A percentile compares a stretch with the other conserved stretches of the same genome.
Conservation (phyloP, 495 filamentous ascomycete genomes). For the Aspergillus indologenus region DNA sequence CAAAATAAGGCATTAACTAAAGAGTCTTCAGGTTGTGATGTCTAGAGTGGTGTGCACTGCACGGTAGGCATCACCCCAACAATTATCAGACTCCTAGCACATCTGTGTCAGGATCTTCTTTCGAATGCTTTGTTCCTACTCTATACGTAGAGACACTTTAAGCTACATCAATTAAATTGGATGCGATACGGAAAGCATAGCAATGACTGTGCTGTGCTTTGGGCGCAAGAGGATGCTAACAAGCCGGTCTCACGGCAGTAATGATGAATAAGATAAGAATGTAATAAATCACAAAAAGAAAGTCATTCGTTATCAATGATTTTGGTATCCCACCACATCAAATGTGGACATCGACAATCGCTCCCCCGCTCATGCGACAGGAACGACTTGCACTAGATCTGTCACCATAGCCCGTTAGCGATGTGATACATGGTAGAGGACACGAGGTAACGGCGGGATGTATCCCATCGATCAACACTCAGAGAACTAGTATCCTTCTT, state of each 20-base stretch:
- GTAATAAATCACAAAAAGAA: neutral
- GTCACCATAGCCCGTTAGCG: slow-evolving; percentile 6
- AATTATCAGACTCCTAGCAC: too few species aligned
- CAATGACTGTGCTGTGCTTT: neutral
- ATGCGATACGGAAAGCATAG: neutral
- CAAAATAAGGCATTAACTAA: too few species aligned
- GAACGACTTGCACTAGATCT: slow-evolving; percentile 6
- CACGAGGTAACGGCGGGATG: neutral
- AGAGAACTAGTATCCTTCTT: slow-evolving; percentile 52
- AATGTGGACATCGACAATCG: neutral
- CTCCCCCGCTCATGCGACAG: neutral
- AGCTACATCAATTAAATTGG: too few species aligned
- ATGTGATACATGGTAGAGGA: slow-evolving; percentile 4
- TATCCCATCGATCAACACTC: neutral
- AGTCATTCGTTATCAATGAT: neutral
- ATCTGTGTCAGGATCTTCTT: too few species aligned
- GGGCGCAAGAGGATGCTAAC: neutral
- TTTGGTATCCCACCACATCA: neutral
- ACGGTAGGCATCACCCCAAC: too few species aligned
- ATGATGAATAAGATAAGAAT: neutral
- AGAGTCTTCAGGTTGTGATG: too few species aligned
- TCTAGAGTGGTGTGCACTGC: too few species aligned
- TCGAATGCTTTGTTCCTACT: too few species aligned
- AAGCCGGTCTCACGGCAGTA: too few species aligned
- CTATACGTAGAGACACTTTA: too few species aligned